Evolutionary conservation across 192 early-diverging fungal species (phyloP), one percentile per base, ranked within the genome.

Genomic region (Ambispora gerdemannii): DNA sequence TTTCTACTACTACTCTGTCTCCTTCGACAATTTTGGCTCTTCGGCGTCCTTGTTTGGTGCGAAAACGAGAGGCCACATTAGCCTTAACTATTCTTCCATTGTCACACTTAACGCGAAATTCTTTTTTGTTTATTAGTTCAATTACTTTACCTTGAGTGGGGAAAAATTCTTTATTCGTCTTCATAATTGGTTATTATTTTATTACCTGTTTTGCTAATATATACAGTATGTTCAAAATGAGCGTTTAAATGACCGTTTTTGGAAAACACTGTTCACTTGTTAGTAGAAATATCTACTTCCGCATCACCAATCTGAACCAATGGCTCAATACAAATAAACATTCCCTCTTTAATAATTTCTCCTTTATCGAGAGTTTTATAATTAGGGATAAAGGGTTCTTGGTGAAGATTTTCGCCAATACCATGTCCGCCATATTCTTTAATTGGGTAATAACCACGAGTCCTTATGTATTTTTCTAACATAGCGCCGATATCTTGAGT

Each of bases 171-270:
- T n/a, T n/a, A n/a, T 63, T 63, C 2, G 15, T 63, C 60, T 33
- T 63, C 61, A 63, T 63, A 63, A 43, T 63, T 63, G n/a, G 61
- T 63, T 17, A 63, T 19, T 63, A 63, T 63, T 63, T 63, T 36
- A 0, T 19, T 36, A n/a, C 34, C 34, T 11, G 0, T 20, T 22
- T 63, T 63, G 1, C 11, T 36, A n/a, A 63, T 11, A 43, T 63
- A 63, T 35, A 63, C 0, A 1, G 61, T 63, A 15, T 63, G 61
- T 43, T 63, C 61, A n/a, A 63, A 63, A 43, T 63, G 61, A 43
- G 61, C 61, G 35, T 63, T 63, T 43, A 63, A 63, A 43, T 63
- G 25, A 27, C 35, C 35, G 25, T 63, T 63, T 43, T 43, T 33
- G 0, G 61, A 63, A 63, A 63, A 6, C 24, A 63, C 61, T 2